Evolutionary conservation across 2,329 filamentous ascomycete species (phyloP).

Genomic region (Penicillium hesseltinei): DNA sequence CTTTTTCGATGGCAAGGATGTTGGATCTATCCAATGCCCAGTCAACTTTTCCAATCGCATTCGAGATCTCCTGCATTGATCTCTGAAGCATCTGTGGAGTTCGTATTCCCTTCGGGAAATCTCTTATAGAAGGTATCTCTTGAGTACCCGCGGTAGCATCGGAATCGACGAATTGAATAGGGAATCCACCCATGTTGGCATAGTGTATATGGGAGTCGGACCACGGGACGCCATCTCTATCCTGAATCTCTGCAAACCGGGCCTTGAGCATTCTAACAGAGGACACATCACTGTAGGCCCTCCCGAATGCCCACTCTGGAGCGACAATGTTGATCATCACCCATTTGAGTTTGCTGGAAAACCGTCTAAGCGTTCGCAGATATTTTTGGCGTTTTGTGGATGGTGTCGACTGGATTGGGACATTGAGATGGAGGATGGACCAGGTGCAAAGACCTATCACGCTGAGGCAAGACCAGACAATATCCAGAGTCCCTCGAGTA

Average conservation of each 20-base stretch:
- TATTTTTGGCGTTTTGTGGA: neutral
- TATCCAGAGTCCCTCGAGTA: no score
- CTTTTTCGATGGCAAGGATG: neutral
- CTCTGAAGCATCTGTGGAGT: neutral
- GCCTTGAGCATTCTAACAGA: neutral
- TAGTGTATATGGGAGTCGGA: neutral
- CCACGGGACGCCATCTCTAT: neutral
- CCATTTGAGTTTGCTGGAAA: neutral
- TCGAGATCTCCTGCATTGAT: neutral
- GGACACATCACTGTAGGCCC: neutral
- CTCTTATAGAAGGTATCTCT: neutral
- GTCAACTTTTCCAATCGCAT: neutral
- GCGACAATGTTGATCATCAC: neutral
- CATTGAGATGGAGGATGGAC: no score
- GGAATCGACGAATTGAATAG: neutral
- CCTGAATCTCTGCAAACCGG: neutral
- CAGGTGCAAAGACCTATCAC: no score
- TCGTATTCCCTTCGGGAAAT: neutral
- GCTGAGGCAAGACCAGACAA: no score
- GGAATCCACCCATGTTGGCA: conserved; percentile 1
- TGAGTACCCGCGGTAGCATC: neutral
- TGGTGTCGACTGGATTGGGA: no score
- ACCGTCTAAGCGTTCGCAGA: neutral
- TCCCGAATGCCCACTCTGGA: neutral
- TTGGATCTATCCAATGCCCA: neutral